These are phyloP conservation scores for Stellera chamaejasme DNA, from an alignment of 345 rosid species.

Conservation along the genomic window DNA sequence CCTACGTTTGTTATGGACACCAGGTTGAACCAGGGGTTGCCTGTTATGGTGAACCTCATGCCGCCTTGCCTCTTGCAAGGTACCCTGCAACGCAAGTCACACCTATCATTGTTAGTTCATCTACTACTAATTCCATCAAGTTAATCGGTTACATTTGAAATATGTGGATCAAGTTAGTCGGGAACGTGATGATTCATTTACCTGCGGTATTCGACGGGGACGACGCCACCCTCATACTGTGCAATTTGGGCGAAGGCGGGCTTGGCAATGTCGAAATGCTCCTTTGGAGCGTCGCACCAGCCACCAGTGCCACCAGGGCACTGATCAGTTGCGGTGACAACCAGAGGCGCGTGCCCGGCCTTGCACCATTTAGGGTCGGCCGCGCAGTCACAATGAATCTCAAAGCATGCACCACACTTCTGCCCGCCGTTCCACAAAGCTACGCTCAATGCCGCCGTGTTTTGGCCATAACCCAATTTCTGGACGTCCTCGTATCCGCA, in stretches of 20 bases:
- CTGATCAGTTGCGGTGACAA: slow-evolving; percentile 64
- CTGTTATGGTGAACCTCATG: slow-evolving; percentile 49
- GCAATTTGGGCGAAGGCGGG: slow-evolving; percentile 50
- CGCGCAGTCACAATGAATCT: slow-evolving; percentile 35
- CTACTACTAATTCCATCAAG: too few relatives aligned
- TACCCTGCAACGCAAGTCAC: slow-evolving; percentile 32
- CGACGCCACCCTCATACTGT: slow-evolving; percentile 42
- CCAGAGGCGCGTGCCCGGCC: slow-evolving; percentile 38
- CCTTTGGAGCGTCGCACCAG: slow-evolving; percentile 70
- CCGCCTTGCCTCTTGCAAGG: slow-evolving; percentile 74
- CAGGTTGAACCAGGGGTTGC: slow-evolving; percentile 60
- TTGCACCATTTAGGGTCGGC: slow-evolving; percentile 42
- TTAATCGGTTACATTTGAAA: too few relatives aligned
- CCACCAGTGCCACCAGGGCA: slow-evolving; percentile 77
- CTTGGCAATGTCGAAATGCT: slow-evolving; percentile 70
- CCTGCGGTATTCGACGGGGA: slow-evolving; percentile 68
- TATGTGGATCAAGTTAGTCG: too few relatives aligned
- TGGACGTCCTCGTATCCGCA: slow-evolving; percentile 40
- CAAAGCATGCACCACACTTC: slow-evolving; percentile 48
- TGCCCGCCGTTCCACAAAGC: slow-evolving; percentile 36
- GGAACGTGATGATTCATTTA: too few relatives aligned
- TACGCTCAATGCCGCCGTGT: slow-evolving; percentile 42
- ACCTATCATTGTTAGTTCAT: not conserved
- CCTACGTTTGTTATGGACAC: slow-evolving; percentile 55
- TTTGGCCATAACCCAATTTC: slow-evolving; percentile 28